Base-by-base conservation (phyloP, 2,329 filamentous ascomycete species). In the Exserohilum turcica region DNA sequence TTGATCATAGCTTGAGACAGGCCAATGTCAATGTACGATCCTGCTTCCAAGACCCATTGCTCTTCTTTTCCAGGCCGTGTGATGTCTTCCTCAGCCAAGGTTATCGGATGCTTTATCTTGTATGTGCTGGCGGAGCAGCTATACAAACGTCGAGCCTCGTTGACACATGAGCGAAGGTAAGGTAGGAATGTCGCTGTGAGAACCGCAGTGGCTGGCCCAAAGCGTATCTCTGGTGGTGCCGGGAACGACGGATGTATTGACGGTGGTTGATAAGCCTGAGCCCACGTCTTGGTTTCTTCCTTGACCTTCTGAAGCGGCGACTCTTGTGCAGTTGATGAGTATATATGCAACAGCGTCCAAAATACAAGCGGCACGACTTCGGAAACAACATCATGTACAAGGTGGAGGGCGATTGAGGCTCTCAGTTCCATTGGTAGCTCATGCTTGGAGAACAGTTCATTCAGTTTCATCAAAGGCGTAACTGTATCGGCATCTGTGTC, bases 241-340 rank as follows among this genome's bases (percentile, higher is more conserved):
- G 71, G 71, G 48, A 74, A 74, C 1, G 66, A 61, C 0, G 72
- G 70, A 36, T 74, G 71, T 33, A 74, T 70, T 9, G 70, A 70
- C 3, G 71, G 69, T 27, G 70, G 72, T 44, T 74, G 72, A 9
- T 62, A 50, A 9, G 67, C 71, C 57, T 67, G 55, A 9, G 65
- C 71, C 65, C 66, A 74, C 2, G 33, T 13, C 31, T 60, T 64
- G 0, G 68, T 73, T 42, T 74, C 71, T 37, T 57, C 44, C 29
- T 63, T 62, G 16, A 74, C 66, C 21, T 45, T 60, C 16, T 56
- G 47, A 4, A 74, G 52, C 2, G 66, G 63, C 3, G 38, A 33
- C 9, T 61, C 50, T 24, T 52, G 46, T 15, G 50, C 36, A 13
- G 39, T 45, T 5, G 63, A 54, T 2, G 60, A 53, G 51, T 69